Conservation (phyloP, 352 stramenopile species). For the Elongisporangium senticosum region DNA sequence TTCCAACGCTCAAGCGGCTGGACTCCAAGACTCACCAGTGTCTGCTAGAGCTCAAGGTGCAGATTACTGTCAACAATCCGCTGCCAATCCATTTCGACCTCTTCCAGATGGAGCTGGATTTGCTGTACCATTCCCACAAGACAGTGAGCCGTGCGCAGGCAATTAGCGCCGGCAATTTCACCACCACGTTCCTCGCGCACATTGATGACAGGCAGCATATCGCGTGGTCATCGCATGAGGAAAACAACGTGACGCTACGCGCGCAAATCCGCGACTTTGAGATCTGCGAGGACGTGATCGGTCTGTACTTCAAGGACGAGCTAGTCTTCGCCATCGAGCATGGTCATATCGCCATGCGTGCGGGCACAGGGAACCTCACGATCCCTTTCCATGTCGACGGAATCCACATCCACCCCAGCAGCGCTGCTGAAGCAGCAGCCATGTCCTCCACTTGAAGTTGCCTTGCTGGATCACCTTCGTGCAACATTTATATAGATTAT, state of each 20-base stretch:
- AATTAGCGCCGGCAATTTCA: constrained; percentile 41
- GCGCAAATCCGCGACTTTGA: constrained; percentile 54
- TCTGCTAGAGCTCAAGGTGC: constrained; percentile 60
- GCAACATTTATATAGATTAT: neutral
- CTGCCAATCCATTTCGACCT: constrained; percentile 75
- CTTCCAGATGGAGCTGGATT: constrained; percentile 56
- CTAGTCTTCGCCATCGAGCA: constrained; percentile 64
- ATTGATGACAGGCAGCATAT: constrained; percentile 47
- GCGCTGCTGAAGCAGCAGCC: neutral
- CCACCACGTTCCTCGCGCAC: constrained; percentile 33
- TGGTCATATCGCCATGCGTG: constrained; percentile 49
- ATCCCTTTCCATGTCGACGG: constrained; percentile 65
- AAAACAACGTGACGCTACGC: constrained; percentile 57
- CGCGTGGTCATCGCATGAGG: constrained; percentile 50
- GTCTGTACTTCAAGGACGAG: constrained; percentile 56
- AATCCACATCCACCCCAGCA: constrained; percentile 56
- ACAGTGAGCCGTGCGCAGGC: constrained; percentile 31
- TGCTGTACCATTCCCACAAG: constrained; percentile 45
- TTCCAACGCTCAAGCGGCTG: constrained; percentile 61
- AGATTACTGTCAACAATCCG: constrained; percentile 74
- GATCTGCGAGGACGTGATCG: constrained; percentile 56
- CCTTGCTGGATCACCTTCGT: neutral
- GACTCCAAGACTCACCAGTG: constrained; percentile 70
- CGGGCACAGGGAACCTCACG: constrained; percentile 56
- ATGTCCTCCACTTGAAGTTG: neutral